Base-by-base conservation (phyloP, 139 green algal genomes). In the Penium margaritaceum region DNA sequence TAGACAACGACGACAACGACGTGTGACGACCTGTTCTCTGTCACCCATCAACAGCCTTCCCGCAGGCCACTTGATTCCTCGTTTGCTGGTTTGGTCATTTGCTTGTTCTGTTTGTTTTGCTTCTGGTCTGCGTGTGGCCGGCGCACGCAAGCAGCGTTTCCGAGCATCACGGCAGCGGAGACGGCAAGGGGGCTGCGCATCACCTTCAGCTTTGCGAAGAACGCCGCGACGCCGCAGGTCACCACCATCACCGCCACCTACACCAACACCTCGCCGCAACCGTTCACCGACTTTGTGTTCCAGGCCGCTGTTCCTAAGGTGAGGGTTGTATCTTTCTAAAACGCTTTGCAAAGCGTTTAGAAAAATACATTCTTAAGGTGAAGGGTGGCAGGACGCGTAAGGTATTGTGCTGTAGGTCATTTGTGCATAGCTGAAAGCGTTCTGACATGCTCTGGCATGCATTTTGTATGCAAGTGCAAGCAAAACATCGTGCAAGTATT, bases 221-320 rank as follows among this genome's bases (percentile, higher is more conserved):
- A 83, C 24, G 24, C 70, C 15, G 70, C 70, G 5, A 32, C 67
- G 30, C 72, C 83, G 0, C 74, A 51, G 6, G 29, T 73, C 17
- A 92, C 88, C 24, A 62, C 85, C 55, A 90, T 96, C 51, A 57
- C 58, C 2, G 89, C 88, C 7, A 88, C 76, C 1, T 91, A 85
- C 79, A 83, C 47, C 70, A 96, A 93, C 82, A 66, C 64, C 19
- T 55, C 14, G 37, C 47, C 12, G 47, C 69, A 5, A 0, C 55
- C 86, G 3, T 46, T 97, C 43, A 86, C 75, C 0, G 86, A 88
- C 47, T 96, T 96, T 76, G 84, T 84, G 3, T 76, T 97, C 70
- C 92, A 97, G 88, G 92, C 89, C 1, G 92, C 92, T 2, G 92
- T 97, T 47, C 92, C 92, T 67, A 97, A 97, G 82, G 89, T 84